Base-by-base conservation (phyloP, 2,329 filamentous ascomycete species). In the Colletotrichum sp. region DNA sequence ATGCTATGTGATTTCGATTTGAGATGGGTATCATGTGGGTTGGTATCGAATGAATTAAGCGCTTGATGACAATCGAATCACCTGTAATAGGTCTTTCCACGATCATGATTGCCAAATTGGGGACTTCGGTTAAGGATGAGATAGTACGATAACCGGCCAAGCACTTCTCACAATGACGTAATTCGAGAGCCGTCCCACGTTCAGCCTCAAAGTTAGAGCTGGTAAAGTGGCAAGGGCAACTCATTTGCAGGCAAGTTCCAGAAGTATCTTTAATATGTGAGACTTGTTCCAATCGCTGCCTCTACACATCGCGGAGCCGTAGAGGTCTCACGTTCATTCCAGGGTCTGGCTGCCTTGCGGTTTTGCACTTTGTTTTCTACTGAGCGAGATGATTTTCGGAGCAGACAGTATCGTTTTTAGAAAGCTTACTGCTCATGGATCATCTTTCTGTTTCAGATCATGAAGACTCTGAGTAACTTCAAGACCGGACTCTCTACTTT, bases 41-140 rank as follows among this genome's bases (percentile, higher is more conserved):
- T 5, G 6, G 44, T n/a, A 8, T 52, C 44, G 44, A 52, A 8
- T 52, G 12, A 22, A 12, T 12, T 22, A 22, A 13, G 44, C n/a
- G 44, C 44, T 52, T 22, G 44, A 11, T 52, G 44, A 52, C n/a
- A 52, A 52, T 52, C 44, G 6, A 52, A 52, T 22, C 44, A 5
- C 16, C 44, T 22, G n/a, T 22, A 25, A 2, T 22, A 0, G 12
- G 11, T 22, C 44, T 52, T 52, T 52, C n/a, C 6, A 52, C n/a
- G 8, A 13, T 52, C 6, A 22, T 22, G 12, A 25, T 0, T 8
- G 44, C 44, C 0, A 6, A 22, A 22, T 22, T 22, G 1, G n/a
- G n/a, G 44, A 25, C 44, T 52, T 25, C 44, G n/a, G n/a, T 52
- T 1, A 1, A 22, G 0, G 2, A 52, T 52, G 2, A 13, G 44